phyloP scores from a whole-genome alignment of 441 rosid genomes.

The Pelargonium cotyledonis region DNA sequence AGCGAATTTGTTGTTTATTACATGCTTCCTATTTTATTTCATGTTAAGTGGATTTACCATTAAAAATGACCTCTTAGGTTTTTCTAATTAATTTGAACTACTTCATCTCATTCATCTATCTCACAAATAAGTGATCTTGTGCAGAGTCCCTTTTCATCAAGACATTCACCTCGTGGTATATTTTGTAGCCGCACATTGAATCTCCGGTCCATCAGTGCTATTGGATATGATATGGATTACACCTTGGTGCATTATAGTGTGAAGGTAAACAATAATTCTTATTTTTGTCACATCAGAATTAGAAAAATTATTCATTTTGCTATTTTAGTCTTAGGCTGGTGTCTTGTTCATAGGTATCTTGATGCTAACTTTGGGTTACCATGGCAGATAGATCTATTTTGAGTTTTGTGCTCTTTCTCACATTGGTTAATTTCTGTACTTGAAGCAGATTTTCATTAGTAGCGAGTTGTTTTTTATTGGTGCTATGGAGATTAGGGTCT shows the following conservation, averaged over 20 bases:
- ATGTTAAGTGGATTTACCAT: neutral
- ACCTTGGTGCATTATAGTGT: slow-evolving; percentile 95
- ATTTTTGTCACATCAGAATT: slow-evolving; percentile 2
- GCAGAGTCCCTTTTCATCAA: slow-evolving; percentile 76
- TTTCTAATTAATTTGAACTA: neutral
- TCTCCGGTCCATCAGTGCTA: slow-evolving; percentile 88
- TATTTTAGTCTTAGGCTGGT: neutral
- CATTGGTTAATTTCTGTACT: neutral
- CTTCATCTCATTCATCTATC: slow-evolving; percentile 9
- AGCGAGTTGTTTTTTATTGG: neutral
- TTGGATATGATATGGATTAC: slow-evolving; percentile 99
- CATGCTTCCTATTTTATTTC: neutral
- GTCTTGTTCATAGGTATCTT: neutral
- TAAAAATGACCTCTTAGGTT: too few relatives aligned
- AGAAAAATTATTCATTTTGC: neutral
- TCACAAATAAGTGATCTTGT: slow-evolving; percentile 21
- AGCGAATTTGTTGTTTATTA: neutral
- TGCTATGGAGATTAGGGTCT: neutral
- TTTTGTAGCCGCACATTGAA: slow-evolving; percentile 90
- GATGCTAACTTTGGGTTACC: neutral
- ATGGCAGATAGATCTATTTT: neutral
- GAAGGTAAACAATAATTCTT: slow-evolving; percentile 38
- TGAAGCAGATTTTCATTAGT: neutral
- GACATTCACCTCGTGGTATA: slow-evolving; percentile 82
- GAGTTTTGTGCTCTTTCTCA: neutral